Conservation (phyloP, 805 yeast genomes). For the Kodamaea nitidulidarum region DNA sequence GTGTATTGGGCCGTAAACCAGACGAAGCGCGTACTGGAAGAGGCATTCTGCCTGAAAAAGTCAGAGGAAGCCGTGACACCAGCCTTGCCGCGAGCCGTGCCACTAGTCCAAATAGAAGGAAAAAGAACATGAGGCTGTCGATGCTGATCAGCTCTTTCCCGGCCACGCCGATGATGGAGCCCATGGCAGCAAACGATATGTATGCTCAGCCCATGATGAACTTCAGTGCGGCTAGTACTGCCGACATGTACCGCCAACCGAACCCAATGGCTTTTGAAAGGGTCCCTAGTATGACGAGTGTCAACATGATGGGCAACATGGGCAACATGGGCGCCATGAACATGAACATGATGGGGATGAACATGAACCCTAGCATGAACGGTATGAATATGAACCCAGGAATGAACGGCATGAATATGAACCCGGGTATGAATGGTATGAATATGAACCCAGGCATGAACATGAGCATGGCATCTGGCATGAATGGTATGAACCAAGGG, state of each 20-base stretch:
- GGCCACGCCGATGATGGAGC: conserved; percentile 2
- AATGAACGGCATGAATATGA: conserved; percentile 17
- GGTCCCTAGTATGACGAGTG: background rate
- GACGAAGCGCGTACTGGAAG: conserved; percentile 6
- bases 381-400: conserved; percentile 5
- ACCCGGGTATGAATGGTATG: conserved; percentile 13
- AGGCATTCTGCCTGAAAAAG: conserved; percentile 4
- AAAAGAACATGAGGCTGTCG: conserved; percentile 6
- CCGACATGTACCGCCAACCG: background rate
- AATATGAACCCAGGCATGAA: conserved; percentile 12
- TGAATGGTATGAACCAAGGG: conserved; percentile 3
- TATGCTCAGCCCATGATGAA: conserved; percentile 3
- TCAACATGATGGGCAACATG: background rate
- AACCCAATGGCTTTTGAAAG: conserved; percentile 2
- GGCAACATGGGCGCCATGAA: background rate
- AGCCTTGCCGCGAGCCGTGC: background rate
- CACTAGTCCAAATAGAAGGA: conserved; percentile 5
- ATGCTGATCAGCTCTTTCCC: conserved; percentile 8
- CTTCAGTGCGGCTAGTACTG: conserved; percentile 3
- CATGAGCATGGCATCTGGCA: no score
- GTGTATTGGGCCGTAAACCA: conserved; percentile 6
- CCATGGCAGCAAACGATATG: background rate
- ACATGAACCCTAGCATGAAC: background rate
- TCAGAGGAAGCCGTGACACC: conserved; percentile 3
- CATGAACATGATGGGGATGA: conserved; percentile 1